Conservation (phyloP, 148 eudicot species). For the Euryodendron excelsum region DNA sequence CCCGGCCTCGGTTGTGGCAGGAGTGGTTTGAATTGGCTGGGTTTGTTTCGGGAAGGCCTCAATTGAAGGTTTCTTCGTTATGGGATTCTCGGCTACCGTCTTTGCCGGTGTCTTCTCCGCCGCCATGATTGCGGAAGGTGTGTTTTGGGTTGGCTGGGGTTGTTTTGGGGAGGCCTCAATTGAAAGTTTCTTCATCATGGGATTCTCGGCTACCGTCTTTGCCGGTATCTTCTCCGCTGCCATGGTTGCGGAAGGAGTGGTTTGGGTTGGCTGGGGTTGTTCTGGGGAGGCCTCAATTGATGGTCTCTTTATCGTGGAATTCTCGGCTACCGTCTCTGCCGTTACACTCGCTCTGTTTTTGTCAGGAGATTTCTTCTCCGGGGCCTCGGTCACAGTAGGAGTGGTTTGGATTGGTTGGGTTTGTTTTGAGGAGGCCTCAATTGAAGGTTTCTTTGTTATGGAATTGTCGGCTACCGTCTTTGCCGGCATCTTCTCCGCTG, state of each 20-base stretch:
- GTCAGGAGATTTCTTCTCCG: too few species aligned
- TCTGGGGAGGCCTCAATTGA: conserved; percentile 14
- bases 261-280: conserved; percentile 5
- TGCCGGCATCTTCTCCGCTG: too few species aligned
- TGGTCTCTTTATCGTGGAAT: conserved; percentile 10
- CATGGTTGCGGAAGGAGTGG: too few species aligned
- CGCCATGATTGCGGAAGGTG: too few species aligned
- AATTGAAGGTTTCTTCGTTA: conserved; percentile 16
- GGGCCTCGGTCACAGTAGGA: too few species aligned
- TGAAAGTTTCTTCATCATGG: conserved; percentile 14
- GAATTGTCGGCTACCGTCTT: too few species aligned
- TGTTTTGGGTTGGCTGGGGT: neutral
- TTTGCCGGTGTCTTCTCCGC: too few species aligned
- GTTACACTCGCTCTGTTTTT: too few species aligned
- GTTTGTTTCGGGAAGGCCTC: conserved; percentile 8
- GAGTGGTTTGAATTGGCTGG: neutral
- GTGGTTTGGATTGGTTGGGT: neutral
- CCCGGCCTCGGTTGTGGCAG: neutral
- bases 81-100: conserved; percentile 12
- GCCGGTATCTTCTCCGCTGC: too few species aligned
- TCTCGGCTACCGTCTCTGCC: too few species aligned
- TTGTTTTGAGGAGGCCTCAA: conserved; percentile 12
- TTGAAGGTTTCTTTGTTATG: conserved; percentile 15
- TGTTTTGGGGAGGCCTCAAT: conserved; percentile 14
- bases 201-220: too few species aligned